Conservation (phyloP, 176 grass and related monocot species). For the Elaeis guineensis region DNA sequence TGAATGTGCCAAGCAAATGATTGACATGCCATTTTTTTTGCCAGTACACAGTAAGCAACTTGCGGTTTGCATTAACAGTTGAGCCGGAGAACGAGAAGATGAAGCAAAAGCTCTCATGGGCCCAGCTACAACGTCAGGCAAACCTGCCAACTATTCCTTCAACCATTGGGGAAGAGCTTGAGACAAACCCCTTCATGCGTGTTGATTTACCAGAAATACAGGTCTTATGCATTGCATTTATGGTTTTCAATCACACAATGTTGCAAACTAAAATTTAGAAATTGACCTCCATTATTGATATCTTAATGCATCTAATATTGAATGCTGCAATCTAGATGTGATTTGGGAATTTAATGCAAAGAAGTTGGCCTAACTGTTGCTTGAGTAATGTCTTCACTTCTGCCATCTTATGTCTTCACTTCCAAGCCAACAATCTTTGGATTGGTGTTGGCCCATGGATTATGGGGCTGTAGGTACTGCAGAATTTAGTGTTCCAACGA, state of each 20-base stretch:
- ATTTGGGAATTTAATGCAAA: too few species aligned
- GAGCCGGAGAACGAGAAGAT: constrained; percentile 73
- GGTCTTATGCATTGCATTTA: constrained; percentile 23
- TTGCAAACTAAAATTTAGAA: background rate
- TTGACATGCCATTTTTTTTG: background rate
- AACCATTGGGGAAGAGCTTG: constrained; percentile 75
- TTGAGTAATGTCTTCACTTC: too few species aligned
- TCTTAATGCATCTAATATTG: too few species aligned
- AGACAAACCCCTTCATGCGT: constrained; percentile 93
- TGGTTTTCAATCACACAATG: background rate
- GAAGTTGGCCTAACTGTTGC: too few species aligned
- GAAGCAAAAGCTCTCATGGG: constrained; percentile 82
- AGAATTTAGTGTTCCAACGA: too few species aligned
- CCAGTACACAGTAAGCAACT: constrained; percentile 77
- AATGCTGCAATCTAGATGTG: too few species aligned
- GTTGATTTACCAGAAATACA: constrained; percentile 82
- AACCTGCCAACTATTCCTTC: constrained; percentile 71
- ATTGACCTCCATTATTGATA: too few species aligned
- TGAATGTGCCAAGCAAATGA: background rate
- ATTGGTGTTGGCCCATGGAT: too few species aligned
- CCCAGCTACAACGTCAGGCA: constrained; percentile 43
- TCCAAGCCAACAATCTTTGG: too few species aligned
- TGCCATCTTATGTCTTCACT: too few species aligned
- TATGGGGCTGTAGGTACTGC: too few species aligned
- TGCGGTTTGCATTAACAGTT: constrained; percentile 68